A percentile compares a stretch with the other conserved stretches of the same genome.
Evolutionary conservation across 169 alveolate genomes (phyloP).

Genomic region (Plasmodium malariae): DNA sequence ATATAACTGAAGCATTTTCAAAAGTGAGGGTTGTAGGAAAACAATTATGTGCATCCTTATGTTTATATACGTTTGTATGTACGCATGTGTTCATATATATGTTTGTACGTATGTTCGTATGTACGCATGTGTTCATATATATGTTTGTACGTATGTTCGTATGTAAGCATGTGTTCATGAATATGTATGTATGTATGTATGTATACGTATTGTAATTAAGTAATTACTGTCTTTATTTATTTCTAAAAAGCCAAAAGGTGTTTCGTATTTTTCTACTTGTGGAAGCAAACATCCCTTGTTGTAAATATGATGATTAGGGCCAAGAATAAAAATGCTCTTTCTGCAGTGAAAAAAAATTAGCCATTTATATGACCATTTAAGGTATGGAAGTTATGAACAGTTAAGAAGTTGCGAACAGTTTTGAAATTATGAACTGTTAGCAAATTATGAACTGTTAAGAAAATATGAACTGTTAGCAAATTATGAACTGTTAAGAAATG

Average conservation of each 20-base stretch:
- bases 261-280: conserved; percentile 80
- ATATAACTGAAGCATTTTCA: conserved; percentile 16
- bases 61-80: not conserved
- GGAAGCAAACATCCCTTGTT: conserved; percentile 91
- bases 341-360: conserved; percentile 52
- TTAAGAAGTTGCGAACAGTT: too few species aligned
- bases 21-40: not conserved
- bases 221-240: conserved; percentile 82
- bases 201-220: conserved; percentile 13
- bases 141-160: not conserved
- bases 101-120: not conserved
- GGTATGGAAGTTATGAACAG: not conserved
- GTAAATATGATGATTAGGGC: conserved; percentile 95
- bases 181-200: not conserved
- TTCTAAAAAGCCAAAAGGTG: conserved; percentile 94
- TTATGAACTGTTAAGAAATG: too few species aligned
- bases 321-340: conserved; percentile 91
- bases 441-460: too few species aligned
- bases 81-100: not conserved
- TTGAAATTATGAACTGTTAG: too few species aligned
- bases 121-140: too few species aligned
- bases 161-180: too few species aligned
- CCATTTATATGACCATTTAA: not conserved
- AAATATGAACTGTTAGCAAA: too few species aligned
- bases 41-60: not conserved